Conservation (phyloP, 2,329 filamentous ascomycete genomes). For the Hymenoscyphus salicellus region DNA sequence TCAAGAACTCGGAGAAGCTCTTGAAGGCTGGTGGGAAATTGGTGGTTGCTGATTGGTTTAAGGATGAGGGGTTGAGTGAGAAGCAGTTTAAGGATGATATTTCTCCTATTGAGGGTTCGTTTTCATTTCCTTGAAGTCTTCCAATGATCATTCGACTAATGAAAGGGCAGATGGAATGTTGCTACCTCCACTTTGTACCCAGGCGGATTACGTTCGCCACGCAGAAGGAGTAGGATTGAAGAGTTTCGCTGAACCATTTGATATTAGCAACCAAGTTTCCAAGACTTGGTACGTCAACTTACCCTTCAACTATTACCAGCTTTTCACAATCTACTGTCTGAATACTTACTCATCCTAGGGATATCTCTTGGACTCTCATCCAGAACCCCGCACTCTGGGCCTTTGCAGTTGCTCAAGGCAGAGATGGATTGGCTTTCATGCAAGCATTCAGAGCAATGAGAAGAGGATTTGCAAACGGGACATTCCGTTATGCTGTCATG, state of each 20-base stretch:
- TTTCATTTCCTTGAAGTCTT: not conserved
- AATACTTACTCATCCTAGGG: slow-evolving; percentile 41
- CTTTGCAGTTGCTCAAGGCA: slow-evolving; percentile 57
- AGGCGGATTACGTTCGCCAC: slow-evolving; percentile 50
- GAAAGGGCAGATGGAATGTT: slow-evolving; percentile 53
- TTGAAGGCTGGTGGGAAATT: slow-evolving; percentile 50
- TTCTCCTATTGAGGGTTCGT: slow-evolving; percentile 54
- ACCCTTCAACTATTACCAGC: slow-evolving; percentile 5
- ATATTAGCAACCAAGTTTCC: slow-evolving; percentile 56
- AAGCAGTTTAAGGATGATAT: slow-evolving; percentile 50
- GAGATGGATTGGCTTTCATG: slow-evolving; percentile 58
- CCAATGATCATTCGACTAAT: not conserved
- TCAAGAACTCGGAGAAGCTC: slow-evolving; percentile 49
- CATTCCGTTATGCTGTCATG: slow-evolving; percentile 58
- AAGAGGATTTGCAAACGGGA: slow-evolving; percentile 56
- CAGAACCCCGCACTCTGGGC: slow-evolving; percentile 60
- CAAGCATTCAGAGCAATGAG: slow-evolving; percentile 61
- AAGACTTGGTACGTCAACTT: slow-evolving; percentile 52
- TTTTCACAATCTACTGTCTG: not conserved
- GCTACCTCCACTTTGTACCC: slow-evolving; percentile 54
- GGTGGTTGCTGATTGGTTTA: slow-evolving; percentile 62
- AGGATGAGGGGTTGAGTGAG: slow-evolving; percentile 46
- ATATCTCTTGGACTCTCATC: slow-evolving; percentile 60
- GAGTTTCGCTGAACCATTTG: slow-evolving; percentile 47
- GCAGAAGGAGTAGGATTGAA: slow-evolving; percentile 49